Evolutionary conservation across 139 green algal species (phyloP), one percentile per base, ranked within the genome.

Genomic region (Micractinium conductrix): DNA sequence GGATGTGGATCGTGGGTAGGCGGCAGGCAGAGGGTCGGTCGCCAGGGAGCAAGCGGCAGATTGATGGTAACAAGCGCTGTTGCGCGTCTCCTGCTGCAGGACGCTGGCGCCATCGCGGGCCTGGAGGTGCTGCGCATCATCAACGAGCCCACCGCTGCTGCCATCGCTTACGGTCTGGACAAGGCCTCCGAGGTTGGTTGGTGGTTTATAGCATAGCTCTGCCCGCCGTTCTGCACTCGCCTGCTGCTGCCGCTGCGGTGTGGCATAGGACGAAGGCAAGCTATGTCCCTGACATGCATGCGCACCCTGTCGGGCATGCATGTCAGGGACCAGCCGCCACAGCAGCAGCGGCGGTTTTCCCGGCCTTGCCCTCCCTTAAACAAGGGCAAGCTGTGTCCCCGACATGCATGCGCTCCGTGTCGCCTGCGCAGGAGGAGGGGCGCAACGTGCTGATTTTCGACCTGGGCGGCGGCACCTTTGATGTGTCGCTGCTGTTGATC

Each of bases 381-480:
- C 48, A 22, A 58, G 48, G 10, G 48, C 48, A 58, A 14, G 48
- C 48, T 58, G 48, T 24, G 10, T 58, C 16, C 48, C 48, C 48
- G 16, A 58, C 48, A 58, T 16, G 16, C n/a, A 16, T 58, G 48
- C 30, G 60, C 21, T 33, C 60, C 60, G 60, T 33, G 21, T 33
- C 68, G n/a, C 68, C 37, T 33, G 28, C 37, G 71, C 40, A 62
- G 68, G 75, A 86, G 40, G 86, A 88, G n/a, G 93, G 97, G 91
- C 91, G 92, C 84, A 95, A 98, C 65, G 95, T 98, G 90, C 91
- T 98, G 9, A 96, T 99, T 87, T 99, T 99, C 84, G 97, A 99
- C 91, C 90, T 99, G 81, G 97, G 97, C 26, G 97, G 97, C 78
- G 97, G 97, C 73, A 99, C 97, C 43, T 99, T 99, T 89, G 97